phyloP scores from a whole-genome alignment of 1,139 yeast genomes.

The Yamadazyma epiphylla region DNA sequence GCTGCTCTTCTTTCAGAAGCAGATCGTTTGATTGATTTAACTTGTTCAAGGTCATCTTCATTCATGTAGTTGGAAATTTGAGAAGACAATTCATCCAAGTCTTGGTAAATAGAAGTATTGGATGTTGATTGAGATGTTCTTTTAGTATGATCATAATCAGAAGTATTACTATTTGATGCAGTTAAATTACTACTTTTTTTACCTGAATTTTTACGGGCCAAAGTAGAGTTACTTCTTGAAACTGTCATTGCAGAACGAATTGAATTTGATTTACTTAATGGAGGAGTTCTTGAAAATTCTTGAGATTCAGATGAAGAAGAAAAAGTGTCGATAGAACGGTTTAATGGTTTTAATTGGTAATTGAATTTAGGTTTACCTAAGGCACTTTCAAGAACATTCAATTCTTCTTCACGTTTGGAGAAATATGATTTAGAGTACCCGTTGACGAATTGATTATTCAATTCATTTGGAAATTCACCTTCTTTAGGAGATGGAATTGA shows the following conservation, averaged over 20 bases:
- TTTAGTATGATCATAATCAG: constrained; percentile 8
- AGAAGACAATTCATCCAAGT: constrained; percentile 28
- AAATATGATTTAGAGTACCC: constrained; percentile 19
- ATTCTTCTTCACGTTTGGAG: constrained; percentile 14
- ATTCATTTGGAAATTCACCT: background rate
- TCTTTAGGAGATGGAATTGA: constrained; percentile 2
- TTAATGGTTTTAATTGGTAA: constrained; percentile 29
- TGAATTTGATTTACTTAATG: constrained; percentile 13
- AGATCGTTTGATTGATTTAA: too few species aligned
- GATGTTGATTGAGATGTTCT: constrained; percentile 25
- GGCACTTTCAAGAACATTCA: constrained; percentile 6
- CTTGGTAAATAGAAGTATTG: constrained; percentile 25
- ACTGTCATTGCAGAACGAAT: constrained; percentile 8
- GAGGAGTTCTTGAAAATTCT: constrained; percentile 12
- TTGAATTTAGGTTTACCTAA: constrained; percentile 8
- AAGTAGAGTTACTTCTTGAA: constrained; percentile 3
- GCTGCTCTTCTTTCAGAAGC: too few species aligned
- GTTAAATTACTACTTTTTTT: constrained; percentile 10
- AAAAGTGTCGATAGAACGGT: constrained; percentile 27
- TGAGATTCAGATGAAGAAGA: constrained; percentile 15
- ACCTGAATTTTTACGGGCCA: constrained; percentile 1
- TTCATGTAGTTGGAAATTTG: constrained; percentile 21
- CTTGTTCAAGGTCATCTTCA: constrained; percentile 6
- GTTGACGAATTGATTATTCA: constrained; percentile 7
- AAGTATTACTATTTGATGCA: constrained; percentile 7